Base-by-base conservation (phyloP, 2,329 filamentous ascomycete genomes). In the Penicillium sp. region DNA sequence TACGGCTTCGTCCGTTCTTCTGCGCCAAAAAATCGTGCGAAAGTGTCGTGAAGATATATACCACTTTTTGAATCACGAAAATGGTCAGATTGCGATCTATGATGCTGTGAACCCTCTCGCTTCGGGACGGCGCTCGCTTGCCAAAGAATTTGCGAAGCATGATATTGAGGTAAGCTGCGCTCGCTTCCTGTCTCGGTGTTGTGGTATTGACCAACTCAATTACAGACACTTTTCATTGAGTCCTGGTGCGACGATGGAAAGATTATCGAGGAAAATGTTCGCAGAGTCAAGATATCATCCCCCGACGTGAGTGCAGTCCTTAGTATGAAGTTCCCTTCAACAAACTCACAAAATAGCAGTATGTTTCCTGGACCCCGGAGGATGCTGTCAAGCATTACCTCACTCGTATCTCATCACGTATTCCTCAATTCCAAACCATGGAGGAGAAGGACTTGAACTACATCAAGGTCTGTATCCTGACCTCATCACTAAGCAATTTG, bases 31-130 rank as follows among this genome's bases (percentile, higher is more conserved):
- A 78, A 99, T 99, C 46, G 80, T 99, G 17, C 96, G 97, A 76
- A 96, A 95, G 70, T 99, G 94, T 63, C 86, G 94, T 52, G 92
- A 97, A 69, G 94, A 99, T 67, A 97, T 99, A 51, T 96, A 97
- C 68, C 87, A 89, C 49, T 99, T 96, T 80, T 78, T 99, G 37
- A 95, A 97, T 66, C 89, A 97, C 62, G 94, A 97, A 67, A 97
- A 97, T 64, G 94, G 94, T 10, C 94, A 99, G 69, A 93, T 99
- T 49, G 94, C 94, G 49, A 97, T 99, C 54, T 99, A 97, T 70
- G 94, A 99, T 73, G 94, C 95, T 23, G 95, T 99, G 15, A 99
- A 99, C 65, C 92, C 93, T 4, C 87, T 94, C 17, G 86, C 90
- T 17, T 85, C 83, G 51, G 92, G 91, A 13, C 85, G 94, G 40